Evolutionary conservation across 139 green algal species (phyloP).

Genomic region (Chlorella sp.): DNA sequence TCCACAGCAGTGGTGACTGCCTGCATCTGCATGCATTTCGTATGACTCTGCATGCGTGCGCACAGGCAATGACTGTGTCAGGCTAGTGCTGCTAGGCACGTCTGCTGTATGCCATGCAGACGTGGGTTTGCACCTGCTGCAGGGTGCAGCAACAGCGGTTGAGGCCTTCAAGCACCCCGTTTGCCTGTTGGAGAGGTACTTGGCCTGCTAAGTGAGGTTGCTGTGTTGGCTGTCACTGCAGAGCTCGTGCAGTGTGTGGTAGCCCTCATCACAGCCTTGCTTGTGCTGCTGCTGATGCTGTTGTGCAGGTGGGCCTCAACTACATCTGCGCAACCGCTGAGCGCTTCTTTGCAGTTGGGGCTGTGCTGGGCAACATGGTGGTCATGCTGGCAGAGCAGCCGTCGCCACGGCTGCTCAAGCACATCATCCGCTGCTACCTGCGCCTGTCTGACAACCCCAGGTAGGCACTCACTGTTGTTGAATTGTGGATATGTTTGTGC

Average conservation of each 20-base stretch:
- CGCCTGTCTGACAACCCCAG: conserved; percentile 80
- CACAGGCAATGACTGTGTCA: too few relatives aligned
- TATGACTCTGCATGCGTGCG: too few relatives aligned
- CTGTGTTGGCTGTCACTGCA: not conserved
- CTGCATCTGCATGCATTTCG: too few relatives aligned
- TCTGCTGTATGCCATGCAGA: too few relatives aligned
- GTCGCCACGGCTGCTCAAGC: conserved; percentile 92
- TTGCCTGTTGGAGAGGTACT: not conserved
- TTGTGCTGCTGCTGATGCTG: not conserved
- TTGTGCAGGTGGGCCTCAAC: conserved; percentile 73
- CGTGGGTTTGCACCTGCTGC: too few relatives aligned
- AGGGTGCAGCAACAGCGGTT: too few relatives aligned
- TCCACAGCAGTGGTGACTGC: too few relatives aligned
- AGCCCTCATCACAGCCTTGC: not conserved
- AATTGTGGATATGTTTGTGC: not conserved
- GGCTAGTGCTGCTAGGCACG: too few relatives aligned
- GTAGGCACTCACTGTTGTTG: too few relatives aligned
- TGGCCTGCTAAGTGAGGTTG: not conserved
- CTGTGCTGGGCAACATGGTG: conserved; percentile 90
- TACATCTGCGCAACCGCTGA: conserved; percentile 99
- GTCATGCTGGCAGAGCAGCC: conserved; percentile 78
- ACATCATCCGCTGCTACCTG: conserved; percentile 99
- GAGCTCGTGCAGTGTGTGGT: not conserved
- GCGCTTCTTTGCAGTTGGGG: conserved; percentile 95
- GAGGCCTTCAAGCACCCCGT: too few relatives aligned